Evolutionary conservation across 495 filamentous ascomycete species (phyloP).

Genomic region (Astrothelium macrocarpum): DNA sequence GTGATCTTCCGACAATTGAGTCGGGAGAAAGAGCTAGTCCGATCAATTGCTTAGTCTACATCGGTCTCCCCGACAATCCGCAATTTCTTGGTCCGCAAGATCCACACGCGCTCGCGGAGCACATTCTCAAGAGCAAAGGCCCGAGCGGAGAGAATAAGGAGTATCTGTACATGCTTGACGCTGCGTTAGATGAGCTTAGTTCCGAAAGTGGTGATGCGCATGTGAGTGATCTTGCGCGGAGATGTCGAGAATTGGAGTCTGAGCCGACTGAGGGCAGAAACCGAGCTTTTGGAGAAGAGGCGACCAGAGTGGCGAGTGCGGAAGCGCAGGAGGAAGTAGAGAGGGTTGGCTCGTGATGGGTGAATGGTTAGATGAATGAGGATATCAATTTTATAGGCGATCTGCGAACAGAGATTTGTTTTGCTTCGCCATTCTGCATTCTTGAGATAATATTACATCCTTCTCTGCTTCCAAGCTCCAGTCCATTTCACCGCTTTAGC

Average conservation of each 20-base stretch:
- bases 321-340: constrained; percentile 53
- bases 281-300: constrained; percentile 29
- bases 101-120: constrained; percentile 69
- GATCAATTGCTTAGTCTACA: constrained; percentile 70
- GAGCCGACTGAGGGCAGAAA: background rate
- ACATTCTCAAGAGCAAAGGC: constrained; percentile 66
- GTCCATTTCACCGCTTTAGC: too few relatives aligned
- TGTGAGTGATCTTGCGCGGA: constrained; percentile 49
- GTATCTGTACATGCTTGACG: constrained; percentile 77
- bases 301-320: constrained; percentile 41
- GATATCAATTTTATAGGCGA: background rate
- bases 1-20: background rate
- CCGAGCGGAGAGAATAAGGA: constrained; percentile 87
- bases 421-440: too few relatives aligned
- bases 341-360: background rate
- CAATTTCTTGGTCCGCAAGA: constrained; percentile 83
- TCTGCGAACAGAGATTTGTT: too few relatives aligned
- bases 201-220: constrained; percentile 76
- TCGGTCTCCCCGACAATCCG: constrained; percentile 86
- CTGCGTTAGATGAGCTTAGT: constrained; percentile 63
- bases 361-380: background rate
- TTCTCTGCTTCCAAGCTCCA: background rate
- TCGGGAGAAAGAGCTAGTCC: constrained; percentile 14
- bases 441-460: background rate
- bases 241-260: constrained; percentile 45